phyloP scores from a whole-genome alignment of 2,329 filamentous ascomycete genomes.

The Cephalotrichum gorgonifer region DNA sequence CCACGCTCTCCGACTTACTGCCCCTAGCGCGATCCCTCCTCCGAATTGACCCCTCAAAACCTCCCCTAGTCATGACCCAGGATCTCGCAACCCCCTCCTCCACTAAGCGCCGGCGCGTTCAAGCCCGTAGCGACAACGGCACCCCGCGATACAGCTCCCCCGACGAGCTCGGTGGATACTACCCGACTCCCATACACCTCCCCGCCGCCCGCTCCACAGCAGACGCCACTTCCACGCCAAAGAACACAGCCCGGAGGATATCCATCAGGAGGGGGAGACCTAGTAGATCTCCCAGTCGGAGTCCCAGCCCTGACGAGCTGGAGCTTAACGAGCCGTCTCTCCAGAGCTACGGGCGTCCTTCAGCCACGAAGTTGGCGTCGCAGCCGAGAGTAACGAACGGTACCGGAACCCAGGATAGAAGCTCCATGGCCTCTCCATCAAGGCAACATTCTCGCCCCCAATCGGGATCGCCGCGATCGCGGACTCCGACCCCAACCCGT shows the following conservation, averaged over 20 bases:
- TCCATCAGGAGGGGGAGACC: conserved; percentile 6
- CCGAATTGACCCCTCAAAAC: neutral
- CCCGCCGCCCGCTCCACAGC: neutral
- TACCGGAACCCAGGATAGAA: neutral
- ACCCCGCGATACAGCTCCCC: conserved; percentile 1
- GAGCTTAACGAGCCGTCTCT: conserved; percentile 12
- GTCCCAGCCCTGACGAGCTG: conserved; percentile 12
- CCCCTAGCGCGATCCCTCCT: neutral
- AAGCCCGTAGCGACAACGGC: neutral
- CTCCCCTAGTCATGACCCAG: conserved; percentile 1
- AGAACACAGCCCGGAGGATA: conserved; percentile 7
- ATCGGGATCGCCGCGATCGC: conserved; percentile 1
- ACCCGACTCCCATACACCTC: neutral
- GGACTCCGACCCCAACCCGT: neutral
- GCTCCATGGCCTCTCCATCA: neutral
- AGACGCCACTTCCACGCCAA: neutral
- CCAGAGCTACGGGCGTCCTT: neutral
- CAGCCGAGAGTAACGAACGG: neutral
- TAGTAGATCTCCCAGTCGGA: conserved; percentile 10
- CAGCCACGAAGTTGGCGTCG: neutral
- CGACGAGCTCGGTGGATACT: conserved; percentile 4
- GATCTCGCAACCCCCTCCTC: neutral
- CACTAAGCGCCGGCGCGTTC: conserved; percentile 1
- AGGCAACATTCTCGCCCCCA: neutral
- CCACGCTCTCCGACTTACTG: neutral